Base-by-base conservation (phyloP, 2,329 filamentous ascomycete species). In the Xylariaceae sp. region DNA sequence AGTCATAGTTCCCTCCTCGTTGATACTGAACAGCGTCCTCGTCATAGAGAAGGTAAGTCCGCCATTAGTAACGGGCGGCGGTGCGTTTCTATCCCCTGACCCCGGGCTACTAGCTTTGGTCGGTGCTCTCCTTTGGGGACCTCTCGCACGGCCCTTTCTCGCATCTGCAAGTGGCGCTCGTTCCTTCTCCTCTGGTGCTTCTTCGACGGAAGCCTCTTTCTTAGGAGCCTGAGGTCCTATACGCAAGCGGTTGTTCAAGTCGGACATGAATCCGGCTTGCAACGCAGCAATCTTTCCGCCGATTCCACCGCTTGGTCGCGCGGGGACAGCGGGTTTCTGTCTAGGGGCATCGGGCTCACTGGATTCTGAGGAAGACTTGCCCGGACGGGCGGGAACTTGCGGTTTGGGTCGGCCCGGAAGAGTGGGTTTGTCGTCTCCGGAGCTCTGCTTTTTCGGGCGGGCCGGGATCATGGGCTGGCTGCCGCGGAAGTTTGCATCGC, bases 261-360 rank as follows among this genome's bases (percentile, higher is more conserved):
- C 92, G 40, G 85, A 90, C 78, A 99, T 83, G 68, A 99, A 97
- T 3, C 89, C 90, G 35, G 89, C 89, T 69, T 95, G 90, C 31
- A 99, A 74, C 19, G 89, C 87, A 14, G 91, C 90, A 66, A 99
- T 95, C 74, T 97, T 97, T 61, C 83, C 82, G 10, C 89, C 89
- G 39, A 79, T 78, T 61, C 83, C 82, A 9, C 89, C 89, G 39
- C 79, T 78, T 2, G 90, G 89, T 41, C 90, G 83, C 12, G 85
- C 80, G 11, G 94, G 91, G 2, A 97, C 80, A 0, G 83, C 80
- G 5, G 94, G 91, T 66, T 96, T 97, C n/a, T 81, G 70, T 66
- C 90, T 95, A 11, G 76, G 67, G 14, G 73, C 66, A 15, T 36
- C 33, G 10, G 71, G 65, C 18, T 74, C 71, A 51, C 74, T 67